Percentiles rank a stretch among this genome's conserved stretches.
These are phyloP conservation scores for Trichomonas tenax DNA, from an alignment of 208 protist genomes.

Conservation along the genomic window DNA sequence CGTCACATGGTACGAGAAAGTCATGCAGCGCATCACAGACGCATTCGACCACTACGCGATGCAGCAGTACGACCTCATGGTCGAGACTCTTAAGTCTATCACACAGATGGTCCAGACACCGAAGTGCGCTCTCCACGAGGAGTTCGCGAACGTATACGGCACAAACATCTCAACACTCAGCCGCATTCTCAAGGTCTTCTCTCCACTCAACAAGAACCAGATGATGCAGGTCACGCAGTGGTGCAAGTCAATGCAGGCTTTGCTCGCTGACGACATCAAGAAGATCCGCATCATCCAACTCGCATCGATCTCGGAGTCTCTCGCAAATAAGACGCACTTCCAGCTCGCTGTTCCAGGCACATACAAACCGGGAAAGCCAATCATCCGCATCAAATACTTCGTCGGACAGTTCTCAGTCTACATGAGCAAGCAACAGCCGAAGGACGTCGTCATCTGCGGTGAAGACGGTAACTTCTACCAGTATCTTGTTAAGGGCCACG, in stretches of 20 bases:
- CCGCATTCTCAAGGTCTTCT: neutral
- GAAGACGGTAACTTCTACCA: slow-evolving; percentile 20
- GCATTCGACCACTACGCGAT: neutral
- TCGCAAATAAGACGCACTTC: neutral
- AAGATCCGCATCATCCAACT: neutral
- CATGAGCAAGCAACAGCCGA: neutral
- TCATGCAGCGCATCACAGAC: neutral
- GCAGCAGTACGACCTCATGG: neutral
- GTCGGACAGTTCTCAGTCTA: neutral
- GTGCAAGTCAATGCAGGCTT: neutral
- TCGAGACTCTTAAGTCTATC: neutral
- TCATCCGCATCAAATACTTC: neutral
- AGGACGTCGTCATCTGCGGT: neutral
- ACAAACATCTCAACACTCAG: neutral
- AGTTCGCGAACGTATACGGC: neutral
- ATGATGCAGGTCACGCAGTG: neutral
- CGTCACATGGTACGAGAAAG: neutral
- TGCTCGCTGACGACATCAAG: neutral
- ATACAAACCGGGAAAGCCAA: neutral
- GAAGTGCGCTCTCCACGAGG: neutral
- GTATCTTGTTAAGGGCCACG: slow-evolving; percentile 10
- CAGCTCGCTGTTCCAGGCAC: neutral
- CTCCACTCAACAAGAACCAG: neutral
- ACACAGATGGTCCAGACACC: neutral
- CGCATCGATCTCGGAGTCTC: neutral